phyloP scores from a whole-genome alignment of 2,329 filamentous ascomycete species.

The Fusarium caatingaense region DNA sequence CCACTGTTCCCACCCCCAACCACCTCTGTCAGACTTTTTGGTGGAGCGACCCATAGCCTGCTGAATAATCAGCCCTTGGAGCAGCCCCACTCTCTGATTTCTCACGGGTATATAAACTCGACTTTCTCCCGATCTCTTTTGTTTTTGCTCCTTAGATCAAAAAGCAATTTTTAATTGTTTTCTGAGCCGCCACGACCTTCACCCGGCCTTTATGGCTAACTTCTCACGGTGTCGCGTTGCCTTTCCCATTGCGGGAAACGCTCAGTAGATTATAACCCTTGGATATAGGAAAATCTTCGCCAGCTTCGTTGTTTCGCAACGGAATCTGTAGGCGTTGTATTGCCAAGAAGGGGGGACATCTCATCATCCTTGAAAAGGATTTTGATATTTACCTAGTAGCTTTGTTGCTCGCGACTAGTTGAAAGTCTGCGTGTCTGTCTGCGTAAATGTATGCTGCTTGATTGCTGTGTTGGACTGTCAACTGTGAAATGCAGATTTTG shows the following conservation, averaged over 20 bases:
- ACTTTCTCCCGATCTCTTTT: constrained; percentile 47
- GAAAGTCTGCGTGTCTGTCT: not conserved
- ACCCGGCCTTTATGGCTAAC: constrained; percentile 51
- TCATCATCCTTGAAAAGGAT: constrained; percentile 45
- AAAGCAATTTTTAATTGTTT: constrained; percentile 59
- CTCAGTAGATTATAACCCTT: constrained; percentile 71
- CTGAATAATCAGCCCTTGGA: constrained; percentile 31
- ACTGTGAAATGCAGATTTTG: not conserved
- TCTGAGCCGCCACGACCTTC: constrained; percentile 73
- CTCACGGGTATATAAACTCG: constrained; percentile 42
- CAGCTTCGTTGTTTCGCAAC: constrained; percentile 52
- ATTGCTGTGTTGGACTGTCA: not conserved
- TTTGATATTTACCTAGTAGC: constrained; percentile 6
- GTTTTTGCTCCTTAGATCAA: constrained; percentile 66
- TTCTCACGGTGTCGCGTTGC: constrained; percentile 71
- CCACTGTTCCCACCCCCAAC: not conserved
- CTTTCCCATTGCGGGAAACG: constrained; percentile 62
- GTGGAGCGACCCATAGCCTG: not conserved
- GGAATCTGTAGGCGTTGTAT: constrained; percentile 60
- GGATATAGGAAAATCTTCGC: constrained; percentile 72
- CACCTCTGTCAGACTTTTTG: not conserved
- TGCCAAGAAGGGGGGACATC: constrained; percentile 72
- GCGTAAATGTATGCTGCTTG: not conserved
- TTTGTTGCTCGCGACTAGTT: not conserved
- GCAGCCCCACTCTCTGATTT: constrained; percentile 37